Conservation (phyloP, 768 basidiomycete species). For the Thelephora aurantiotincta region DNA sequence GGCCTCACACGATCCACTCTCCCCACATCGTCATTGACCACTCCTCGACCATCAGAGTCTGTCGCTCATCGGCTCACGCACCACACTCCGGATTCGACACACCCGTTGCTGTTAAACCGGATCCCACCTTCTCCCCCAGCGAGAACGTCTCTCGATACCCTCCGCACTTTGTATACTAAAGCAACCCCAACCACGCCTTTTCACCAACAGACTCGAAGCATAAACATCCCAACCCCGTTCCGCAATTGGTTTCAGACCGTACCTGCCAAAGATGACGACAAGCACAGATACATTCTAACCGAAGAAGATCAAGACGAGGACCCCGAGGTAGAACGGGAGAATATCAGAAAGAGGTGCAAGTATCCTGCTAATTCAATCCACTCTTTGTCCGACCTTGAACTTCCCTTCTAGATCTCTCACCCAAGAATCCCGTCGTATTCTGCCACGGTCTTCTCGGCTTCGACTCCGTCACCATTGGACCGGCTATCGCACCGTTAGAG, state of each 20-base stretch:
- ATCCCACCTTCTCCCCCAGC: slow-evolving; percentile 23
- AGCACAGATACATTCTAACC: slow-evolving; percentile 10
- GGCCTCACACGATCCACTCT: slow-evolving; percentile 42
- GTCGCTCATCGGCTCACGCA: slow-evolving; percentile 5
- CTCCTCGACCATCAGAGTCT: slow-evolving; percentile 11
- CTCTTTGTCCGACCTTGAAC: not conserved
- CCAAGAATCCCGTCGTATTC: slow-evolving; percentile 81
- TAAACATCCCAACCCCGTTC: slow-evolving; percentile 14
- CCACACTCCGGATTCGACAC: slow-evolving; percentile 13
- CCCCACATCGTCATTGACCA: slow-evolving; percentile 45
- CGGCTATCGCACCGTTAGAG: slow-evolving; percentile 63
- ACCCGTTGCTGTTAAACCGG: slow-evolving; percentile 20
- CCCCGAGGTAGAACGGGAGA: slow-evolving; percentile 10
- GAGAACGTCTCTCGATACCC: slow-evolving; percentile 41
- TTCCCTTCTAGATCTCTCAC: slow-evolving; percentile 44
- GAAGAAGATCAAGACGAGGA: slow-evolving; percentile 12
- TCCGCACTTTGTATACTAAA: slow-evolving; percentile 23
- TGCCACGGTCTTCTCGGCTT: slow-evolving; percentile 92
- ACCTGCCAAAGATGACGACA: slow-evolving; percentile 9
- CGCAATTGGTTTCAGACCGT: slow-evolving; percentile 13
- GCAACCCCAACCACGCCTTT: slow-evolving; percentile 13
- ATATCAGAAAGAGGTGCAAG: slow-evolving; percentile 14
- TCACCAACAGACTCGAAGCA: slow-evolving; percentile 12
- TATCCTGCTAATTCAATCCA: not conserved
- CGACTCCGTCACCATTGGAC: slow-evolving; percentile 71